Conservation (phyloP, 257 asterid species). For the Thymus quinquecostatus region DNA sequence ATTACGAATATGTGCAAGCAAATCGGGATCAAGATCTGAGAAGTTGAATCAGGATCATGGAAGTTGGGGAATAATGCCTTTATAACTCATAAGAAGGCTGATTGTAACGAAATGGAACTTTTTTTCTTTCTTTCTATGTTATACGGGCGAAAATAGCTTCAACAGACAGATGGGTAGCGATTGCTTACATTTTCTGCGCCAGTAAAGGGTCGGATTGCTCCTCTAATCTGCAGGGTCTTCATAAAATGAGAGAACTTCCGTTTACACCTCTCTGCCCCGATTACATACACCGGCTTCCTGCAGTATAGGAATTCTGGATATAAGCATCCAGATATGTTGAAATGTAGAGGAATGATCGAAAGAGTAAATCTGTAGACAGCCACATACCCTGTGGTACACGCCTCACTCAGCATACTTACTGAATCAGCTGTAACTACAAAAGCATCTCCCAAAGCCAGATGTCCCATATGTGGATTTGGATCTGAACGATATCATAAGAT, state of each 20-base stretch:
- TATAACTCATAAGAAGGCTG: neutral
- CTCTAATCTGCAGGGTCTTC: conserved; percentile 51
- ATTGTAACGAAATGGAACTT: neutral
- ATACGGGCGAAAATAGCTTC: conserved; percentile 7
- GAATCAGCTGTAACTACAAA: conserved; percentile 92
- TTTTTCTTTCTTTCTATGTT: neutral
- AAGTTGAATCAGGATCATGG: no score
- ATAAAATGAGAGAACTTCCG: conserved; percentile 84
- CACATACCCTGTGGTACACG: conserved; percentile 92
- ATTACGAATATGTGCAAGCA: neutral
- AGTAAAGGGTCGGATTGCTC: conserved; percentile 70
- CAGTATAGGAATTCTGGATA: conserved; percentile 35
- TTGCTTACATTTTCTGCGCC: conserved; percentile 71
- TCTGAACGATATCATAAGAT: conserved; percentile 45
- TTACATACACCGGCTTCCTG: conserved; percentile 95
- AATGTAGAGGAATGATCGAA: neutral
- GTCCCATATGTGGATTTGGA: conserved; percentile 94
- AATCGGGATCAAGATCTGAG: no score
- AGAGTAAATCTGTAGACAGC: neutral
- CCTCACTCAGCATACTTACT: conserved; percentile 93
- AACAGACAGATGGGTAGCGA: neutral
- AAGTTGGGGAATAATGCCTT: neutral
- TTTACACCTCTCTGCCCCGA: conserved; percentile 78
- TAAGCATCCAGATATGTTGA: neutral
- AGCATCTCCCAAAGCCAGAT: conserved; percentile 88